Evolutionary conservation across 1,284 basidiomycete genomes (phyloP), one percentile per base, ranked within the genome.

Genomic region (Takashimella koratensis): DNA sequence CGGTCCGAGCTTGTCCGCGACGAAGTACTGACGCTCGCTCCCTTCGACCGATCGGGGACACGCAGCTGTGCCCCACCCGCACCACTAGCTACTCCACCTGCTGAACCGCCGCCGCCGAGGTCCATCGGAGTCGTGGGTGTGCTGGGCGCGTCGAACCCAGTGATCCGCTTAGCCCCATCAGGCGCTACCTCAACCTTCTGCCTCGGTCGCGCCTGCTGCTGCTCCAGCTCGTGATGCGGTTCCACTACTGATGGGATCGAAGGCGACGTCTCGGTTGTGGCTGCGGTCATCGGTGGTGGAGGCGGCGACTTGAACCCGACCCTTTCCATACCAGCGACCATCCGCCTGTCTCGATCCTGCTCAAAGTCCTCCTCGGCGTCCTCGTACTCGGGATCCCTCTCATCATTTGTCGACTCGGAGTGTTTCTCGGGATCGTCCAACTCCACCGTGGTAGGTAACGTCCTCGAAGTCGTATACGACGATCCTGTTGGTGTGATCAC

Each of bases 131-230:
- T 8, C 10, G 56, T 4, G 48, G 62, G 43, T 40, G 60, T 43
- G 12, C 56, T n/a, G 12, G 64, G 64, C 1, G 67, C 68, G 48
- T 68, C 65, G 43, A 70, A 70, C 2, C 68, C 68, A 12, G 63
- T 70, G 26, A 68, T 59, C 19, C 67, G 66, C 26, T 57, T 64
- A n/a, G 58, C 56, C n/a, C 66, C 66, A 27, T 56, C 56, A 11
- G 58, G 53, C 4, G 59, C 49, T 1, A 60, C 54, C 48, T 68
- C 66, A 2, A 67, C 53, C 25, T 51, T 62, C 12, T 52, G 48
- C 41, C 61, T 61, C 3, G 49, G 19, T 36, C 30, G 30, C 30
- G 8, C 10, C 8, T 36, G 30, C 8, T 16, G 30, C 16, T 36
- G 30, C 10, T 36, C 10, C 8, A 8, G 30, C 16, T 36, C 10